Evolutionary conservation across 2,329 filamentous ascomycete species (phyloP).

Genomic region (Proliferodiscus dingleyae): DNA sequence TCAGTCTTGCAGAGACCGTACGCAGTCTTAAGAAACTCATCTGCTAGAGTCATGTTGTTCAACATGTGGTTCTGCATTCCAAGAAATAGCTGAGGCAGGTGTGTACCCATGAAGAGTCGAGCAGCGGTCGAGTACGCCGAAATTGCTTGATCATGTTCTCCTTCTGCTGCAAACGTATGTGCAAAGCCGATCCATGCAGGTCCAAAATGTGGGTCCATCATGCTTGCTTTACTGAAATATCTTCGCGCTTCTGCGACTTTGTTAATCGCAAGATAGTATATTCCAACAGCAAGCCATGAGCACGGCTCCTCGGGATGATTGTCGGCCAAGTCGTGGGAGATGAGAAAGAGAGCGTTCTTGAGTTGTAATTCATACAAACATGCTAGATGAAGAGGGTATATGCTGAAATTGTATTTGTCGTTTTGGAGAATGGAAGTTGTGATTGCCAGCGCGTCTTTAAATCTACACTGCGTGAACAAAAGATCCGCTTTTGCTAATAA

Average conservation of each 20-base stretch:
- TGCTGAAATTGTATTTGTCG: conserved; percentile 83
- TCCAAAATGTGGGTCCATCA: conserved; percentile 96
- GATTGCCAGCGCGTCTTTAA: conserved; percentile 77
- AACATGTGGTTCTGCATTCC: conserved; percentile 98
- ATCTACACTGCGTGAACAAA: conserved; percentile 90
- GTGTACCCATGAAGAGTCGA: conserved; percentile 91
- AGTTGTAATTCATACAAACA: conserved; percentile 83
- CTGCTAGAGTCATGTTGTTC: conserved; percentile 88
- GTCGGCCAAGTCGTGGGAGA: conserved; percentile 89
- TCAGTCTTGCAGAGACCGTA: conserved; percentile 80
- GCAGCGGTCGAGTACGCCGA: conserved; percentile 96
- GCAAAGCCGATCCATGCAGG: conserved; percentile 99
- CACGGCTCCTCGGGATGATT: conserved; percentile 86
- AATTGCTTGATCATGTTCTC: conserved; percentile 96
- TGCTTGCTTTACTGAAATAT: conserved; percentile 94
- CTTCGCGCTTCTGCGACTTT: conserved; percentile 90
- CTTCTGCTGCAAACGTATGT: conserved; percentile 95
- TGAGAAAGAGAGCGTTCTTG: conserved; percentile 84
- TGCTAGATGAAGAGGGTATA: conserved; percentile 87
- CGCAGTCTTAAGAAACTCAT: conserved; percentile 89
- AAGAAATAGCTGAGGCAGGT: conserved; percentile 89
- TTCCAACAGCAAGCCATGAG: conserved; percentile 89
- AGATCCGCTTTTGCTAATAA: conserved; percentile 86
- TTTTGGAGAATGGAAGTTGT: conserved; percentile 77
- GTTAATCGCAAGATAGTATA: conserved; percentile 86